Base-by-base conservation (phyloP, 441 rosid genomes). In the Daphne laureola region DNA sequence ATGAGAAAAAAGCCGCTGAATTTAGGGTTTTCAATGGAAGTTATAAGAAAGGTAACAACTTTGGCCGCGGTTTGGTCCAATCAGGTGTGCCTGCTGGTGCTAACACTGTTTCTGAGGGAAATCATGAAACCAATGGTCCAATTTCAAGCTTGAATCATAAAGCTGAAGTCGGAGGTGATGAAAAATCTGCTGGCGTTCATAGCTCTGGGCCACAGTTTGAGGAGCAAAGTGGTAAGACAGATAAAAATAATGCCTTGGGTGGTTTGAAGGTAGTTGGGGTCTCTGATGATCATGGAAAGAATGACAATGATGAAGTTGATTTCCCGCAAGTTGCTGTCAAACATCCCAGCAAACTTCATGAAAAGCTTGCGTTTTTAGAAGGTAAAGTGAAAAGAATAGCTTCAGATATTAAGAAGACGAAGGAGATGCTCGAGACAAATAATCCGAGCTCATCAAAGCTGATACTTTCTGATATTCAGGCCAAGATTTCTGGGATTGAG, bases 381-480 rank as follows among this genome's bases (percentile, higher is more conserved):
- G 96, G 94, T 11, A 94, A 87, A 73, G 99, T 94, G 54, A 87
- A 87, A 78, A 84, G 91, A 61, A 90, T 94, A 45, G 92, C 97
- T 6, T 83, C 95, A 0, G 98, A 94, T 63, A 94, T 90, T 45
- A 90, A 81, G 79, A 84, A 71, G 76, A 94, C 99, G 0, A 94
- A 90, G 71, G 98, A 90, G 50, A 86, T 90, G 83, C 58, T 94
- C 61, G 98, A 90, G 63, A 69, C 75, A 83, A 94, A 84, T 62
- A 90, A 87, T 52, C 87, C 91, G 0, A 88, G 84, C 52, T 75
- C 86, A 2, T 82, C 99, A 4, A 81, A 84, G 72, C 62, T 74
- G 55, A 71, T 84, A 18, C 62, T 90, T 63, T 80, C 84, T 0
- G 92, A 86, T 76, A 81, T 94, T 59, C 95, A 94, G 61, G 84